A percentile compares a stretch with the other conserved stretches of the same genome.
Evolutionary conservation across 2,329 filamentous ascomycete species (phyloP).

Genomic region (Fusarium goolgardi): DNA sequence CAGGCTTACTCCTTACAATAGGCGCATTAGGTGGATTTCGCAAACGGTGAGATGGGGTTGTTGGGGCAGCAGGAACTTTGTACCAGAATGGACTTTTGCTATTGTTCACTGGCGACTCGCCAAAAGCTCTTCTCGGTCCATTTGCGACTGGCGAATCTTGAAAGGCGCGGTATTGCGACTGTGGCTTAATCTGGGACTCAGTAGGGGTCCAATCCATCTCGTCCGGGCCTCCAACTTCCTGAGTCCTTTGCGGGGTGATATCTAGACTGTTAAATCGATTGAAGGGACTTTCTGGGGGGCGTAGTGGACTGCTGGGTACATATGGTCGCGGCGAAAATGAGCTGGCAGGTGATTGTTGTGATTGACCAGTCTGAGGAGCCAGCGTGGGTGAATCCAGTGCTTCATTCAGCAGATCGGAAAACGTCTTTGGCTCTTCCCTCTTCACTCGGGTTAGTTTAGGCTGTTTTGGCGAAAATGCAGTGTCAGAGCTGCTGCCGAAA

Average conservation of each 20-base stretch:
- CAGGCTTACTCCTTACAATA: slow-evolving; percentile 60
- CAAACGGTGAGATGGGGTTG: slow-evolving; percentile 70
- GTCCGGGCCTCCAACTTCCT: slow-evolving; percentile 58
- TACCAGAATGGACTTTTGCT: slow-evolving; percentile 72
- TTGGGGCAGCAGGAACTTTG: slow-evolving; percentile 75
- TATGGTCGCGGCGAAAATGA: slow-evolving; percentile 34
- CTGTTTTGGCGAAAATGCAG: slow-evolving; percentile 43
- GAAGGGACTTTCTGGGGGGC: slow-evolving; percentile 14
- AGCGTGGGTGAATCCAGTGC: slow-evolving; percentile 47
- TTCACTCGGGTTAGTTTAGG: slow-evolving; percentile 38
- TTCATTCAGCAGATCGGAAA: slow-evolving; percentile 57
- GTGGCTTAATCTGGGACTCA: slow-evolving; percentile 55
- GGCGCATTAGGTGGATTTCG: slow-evolving; percentile 71
- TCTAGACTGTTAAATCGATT: slow-evolving; percentile 29
- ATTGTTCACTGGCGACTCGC: slow-evolving; percentile 58
- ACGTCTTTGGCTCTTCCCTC: slow-evolving; percentile 54
- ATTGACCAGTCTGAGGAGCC: slow-evolving; percentile 23
- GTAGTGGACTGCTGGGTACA: slow-evolving; percentile 30
- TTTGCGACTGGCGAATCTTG: slow-evolving; percentile 57
- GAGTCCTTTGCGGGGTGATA: slow-evolving; percentile 32
- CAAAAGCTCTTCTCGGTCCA: slow-evolving; percentile 58
- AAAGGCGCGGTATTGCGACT: slow-evolving; percentile 62
- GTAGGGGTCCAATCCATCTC: slow-evolving; percentile 82
- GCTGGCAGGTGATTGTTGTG: slow-evolving; percentile 32
- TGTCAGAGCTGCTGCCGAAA: slow-evolving; percentile 52